Base-by-base conservation (phyloP, 345 rosid species). In the Dipteronia sinensis region DNA sequence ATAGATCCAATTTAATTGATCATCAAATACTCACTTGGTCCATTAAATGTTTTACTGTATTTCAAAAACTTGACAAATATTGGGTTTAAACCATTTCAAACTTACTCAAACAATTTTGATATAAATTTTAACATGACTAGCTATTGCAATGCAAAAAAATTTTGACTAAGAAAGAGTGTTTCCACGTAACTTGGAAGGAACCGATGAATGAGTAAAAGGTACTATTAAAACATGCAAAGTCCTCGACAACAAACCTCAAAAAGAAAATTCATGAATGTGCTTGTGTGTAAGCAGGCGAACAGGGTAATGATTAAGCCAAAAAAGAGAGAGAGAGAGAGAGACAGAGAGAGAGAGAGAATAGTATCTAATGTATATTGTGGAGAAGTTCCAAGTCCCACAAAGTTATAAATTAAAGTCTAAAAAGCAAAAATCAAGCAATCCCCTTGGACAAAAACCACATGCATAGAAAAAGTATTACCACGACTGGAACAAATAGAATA, bases 381-480 rank as follows among this genome's bases (percentile, higher is more conserved):
- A 25, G 17, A 59, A 63, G n/a, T 46, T 15, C 42, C 29, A 13
- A 1, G 44, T 16, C n/a, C 12, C 53, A 25, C 6, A 6, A 1
- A 40, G 69, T 65, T 29, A 27, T 29, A 65, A 27, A 29, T 65
- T 31, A 46, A 6, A 31, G 69, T 34, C 67, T 15, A 22, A 25
- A 34, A 59, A 61, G 34, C 27, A 25, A 74, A 44, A 9, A 44
- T 29, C 70, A 64, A 38, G 51, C 71, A 19, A 42, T 46, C 25
- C 70, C 29, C 62, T 44, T 63, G 29, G 47, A 25, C 67, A 74
- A 25, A 9, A 74, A 19, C 46, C 47, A 75, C 6, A 25, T 65
- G 27, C 34, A 17, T 65, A 23, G 7, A 19, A 47, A 44, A 31
- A 29, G 1, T 75, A 61, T 65, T 47, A 65, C 64, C 78, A 25